A percentile compares a stretch with the other conserved stretches of the same genome.
phyloP scores from a whole-genome alignment of 768 basidiomycete genomes.

The Tulasnella sp. region DNA sequence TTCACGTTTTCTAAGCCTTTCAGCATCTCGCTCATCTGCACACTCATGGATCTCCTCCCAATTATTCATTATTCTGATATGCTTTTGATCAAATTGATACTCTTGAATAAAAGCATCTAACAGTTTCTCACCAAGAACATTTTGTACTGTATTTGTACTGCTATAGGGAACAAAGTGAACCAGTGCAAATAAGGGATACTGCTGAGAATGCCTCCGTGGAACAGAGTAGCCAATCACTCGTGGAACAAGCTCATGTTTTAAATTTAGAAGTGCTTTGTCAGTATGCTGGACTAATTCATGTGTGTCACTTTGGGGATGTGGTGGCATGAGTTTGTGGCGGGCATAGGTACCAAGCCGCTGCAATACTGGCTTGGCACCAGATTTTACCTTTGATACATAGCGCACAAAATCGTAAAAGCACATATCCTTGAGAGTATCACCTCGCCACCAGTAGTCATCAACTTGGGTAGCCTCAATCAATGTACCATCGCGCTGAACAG shows the following conservation, averaged over 20 bases:
- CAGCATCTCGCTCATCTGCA: slow-evolving; percentile 39
- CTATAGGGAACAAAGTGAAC: neutral
- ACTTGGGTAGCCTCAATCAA: slow-evolving; percentile 33
- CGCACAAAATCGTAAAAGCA: slow-evolving; percentile 36
- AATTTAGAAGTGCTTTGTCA: neutral
- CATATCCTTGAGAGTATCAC: slow-evolving; percentile 27
- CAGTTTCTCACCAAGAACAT: neutral
- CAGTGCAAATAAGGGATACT: neutral
- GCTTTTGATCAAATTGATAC: neutral
- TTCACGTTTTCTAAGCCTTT: slow-evolving; percentile 30
- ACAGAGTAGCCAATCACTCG: neutral
- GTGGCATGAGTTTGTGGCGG: neutral
- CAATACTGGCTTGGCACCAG: neutral
- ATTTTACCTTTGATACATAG: slow-evolving; percentile 13
- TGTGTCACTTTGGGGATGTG: neutral
- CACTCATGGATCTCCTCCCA: slow-evolving; percentile 40
- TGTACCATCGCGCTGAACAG: neutral
- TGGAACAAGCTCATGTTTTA: neutral
- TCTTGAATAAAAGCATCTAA: neutral
- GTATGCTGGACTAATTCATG: neutral
- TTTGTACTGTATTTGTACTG: neutral
- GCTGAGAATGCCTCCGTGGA: neutral
- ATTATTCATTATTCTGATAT: slow-evolving; percentile 32
- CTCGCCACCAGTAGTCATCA: slow-evolving; percentile 34
- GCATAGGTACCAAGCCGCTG: neutral